Percentiles rank a stretch among this genome's conserved stretches.
These are phyloP conservation scores for Phoma herbarum DNA, from an alignment of 2,329 filamentous ascomycete species.

Conservation along the genomic window DNA sequence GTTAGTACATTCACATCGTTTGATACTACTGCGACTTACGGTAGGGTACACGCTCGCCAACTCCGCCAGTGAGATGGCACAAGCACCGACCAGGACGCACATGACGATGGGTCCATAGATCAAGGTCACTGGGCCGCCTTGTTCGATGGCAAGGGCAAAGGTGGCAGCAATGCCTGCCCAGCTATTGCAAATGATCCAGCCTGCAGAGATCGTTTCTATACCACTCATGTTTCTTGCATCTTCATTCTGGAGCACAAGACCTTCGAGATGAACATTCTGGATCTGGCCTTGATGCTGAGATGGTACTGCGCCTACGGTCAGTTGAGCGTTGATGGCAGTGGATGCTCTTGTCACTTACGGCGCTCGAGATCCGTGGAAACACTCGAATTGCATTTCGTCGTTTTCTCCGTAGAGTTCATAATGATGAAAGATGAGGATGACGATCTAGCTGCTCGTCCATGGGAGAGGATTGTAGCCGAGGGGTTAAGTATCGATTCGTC, in stretches of 20 bases:
- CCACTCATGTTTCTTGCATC: conserved; percentile 23
- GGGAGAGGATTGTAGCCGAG: too few relatives aligned
- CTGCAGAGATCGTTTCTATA: conserved; percentile 27
- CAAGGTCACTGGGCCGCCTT: conserved; percentile 24
- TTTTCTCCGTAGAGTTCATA: not conserved
- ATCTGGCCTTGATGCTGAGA: conserved; percentile 20
- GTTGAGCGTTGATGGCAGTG: not conserved
- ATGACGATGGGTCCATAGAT: conserved; percentile 29
- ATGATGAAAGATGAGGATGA: not conserved
- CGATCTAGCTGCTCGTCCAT: not conserved
- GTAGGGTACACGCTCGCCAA: conserved; percentile 48
- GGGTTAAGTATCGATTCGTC: not conserved
- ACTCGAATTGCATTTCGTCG: not conserved
- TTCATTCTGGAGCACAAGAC: conserved; percentile 17
- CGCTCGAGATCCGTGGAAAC: conserved; percentile 3
- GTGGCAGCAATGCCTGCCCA: conserved; percentile 30
- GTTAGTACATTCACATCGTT: not conserved
- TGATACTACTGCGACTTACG: not conserved
- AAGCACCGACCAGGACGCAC: conserved; percentile 24
- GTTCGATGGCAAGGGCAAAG: conserved; percentile 23
- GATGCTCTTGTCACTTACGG: not conserved
- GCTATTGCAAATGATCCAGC: conserved; percentile 31
- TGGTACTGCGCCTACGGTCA: conserved; percentile 1
- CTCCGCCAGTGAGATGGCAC: conserved; percentile 30
- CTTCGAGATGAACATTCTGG: conserved; percentile 18